Percentiles rank a stretch among this genome's conserved stretches.
These are phyloP conservation scores for Coemansia aciculifera DNA, from an alignment of 192 early-diverging fungal genomes.

Conservation along the genomic window DNA sequence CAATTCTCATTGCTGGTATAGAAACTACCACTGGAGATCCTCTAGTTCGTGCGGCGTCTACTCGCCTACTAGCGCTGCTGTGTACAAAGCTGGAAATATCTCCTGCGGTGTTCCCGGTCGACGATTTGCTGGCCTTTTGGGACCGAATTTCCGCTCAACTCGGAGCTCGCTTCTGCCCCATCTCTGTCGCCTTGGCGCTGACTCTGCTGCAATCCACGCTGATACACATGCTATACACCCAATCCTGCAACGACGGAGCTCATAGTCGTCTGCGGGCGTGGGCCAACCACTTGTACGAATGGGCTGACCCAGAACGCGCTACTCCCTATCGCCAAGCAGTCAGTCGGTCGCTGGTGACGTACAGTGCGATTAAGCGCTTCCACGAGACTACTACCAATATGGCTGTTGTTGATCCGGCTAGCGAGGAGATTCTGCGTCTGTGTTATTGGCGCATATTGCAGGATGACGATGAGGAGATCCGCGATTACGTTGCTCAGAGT, in stretches of 20 bases:
- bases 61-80: constrained; percentile 36
- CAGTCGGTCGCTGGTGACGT: constrained; percentile 40
- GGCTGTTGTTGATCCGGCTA: constrained; percentile 15
- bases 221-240: constrained; percentile 29
- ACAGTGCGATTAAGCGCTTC: constrained; percentile 43
- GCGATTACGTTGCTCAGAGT: constrained; percentile 63
- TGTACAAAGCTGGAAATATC: constrained; percentile 41
- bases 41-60: constrained; percentile 26
- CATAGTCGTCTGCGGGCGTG: constrained; percentile 29
- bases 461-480: constrained; percentile 79
- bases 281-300: constrained; percentile 48
- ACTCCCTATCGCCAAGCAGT: constrained; percentile 44
- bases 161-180: constrained; percentile 19
- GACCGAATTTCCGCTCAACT: constrained; percentile 30
- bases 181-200: constrained; percentile 41
- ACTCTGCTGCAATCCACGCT: constrained; percentile 43
- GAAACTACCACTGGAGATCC: constrained; percentile 19
- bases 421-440: constrained; percentile 58
- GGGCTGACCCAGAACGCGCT: constrained; percentile 48
- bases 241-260: neutral
- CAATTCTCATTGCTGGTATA: constrained; percentile 17
- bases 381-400: constrained; percentile 10
- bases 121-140: constrained; percentile 33
- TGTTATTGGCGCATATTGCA: constrained; percentile 58
- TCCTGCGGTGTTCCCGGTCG: constrained; percentile 22